phyloP scores from a whole-genome alignment of 2,329 filamentous ascomycete species.

The Xylaria sp. region DNA sequence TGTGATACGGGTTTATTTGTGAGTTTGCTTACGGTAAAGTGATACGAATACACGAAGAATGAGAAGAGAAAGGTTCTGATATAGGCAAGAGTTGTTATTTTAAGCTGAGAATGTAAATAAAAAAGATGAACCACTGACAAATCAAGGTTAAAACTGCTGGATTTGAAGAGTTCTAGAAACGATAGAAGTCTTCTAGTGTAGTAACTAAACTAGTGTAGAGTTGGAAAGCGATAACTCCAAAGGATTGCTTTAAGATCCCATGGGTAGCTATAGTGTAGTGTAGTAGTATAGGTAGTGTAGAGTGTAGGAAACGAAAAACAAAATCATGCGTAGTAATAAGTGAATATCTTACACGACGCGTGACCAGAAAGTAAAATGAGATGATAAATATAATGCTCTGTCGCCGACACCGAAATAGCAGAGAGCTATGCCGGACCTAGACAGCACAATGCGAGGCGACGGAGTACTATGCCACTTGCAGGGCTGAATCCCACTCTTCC shows the following conservation, averaged over 20 bases:
- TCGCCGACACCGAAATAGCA: constrained; percentile 8
- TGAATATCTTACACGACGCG: background rate
- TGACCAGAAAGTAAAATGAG: constrained; percentile 1
- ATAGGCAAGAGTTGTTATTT: no score
- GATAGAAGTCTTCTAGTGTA: no score
- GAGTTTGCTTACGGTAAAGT: no score
- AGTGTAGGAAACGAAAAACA: background rate
- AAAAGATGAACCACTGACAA: background rate
- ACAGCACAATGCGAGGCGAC: constrained; percentile 15
- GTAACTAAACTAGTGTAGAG: background rate
- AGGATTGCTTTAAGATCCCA: background rate
- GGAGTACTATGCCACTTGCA: constrained; percentile 30
- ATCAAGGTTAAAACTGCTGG: background rate
- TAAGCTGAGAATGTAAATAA: background rate
- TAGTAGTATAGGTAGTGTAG: no score
- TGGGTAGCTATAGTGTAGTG: background rate
- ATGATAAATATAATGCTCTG: constrained; percentile 1
- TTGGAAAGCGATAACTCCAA: background rate
- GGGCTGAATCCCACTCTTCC: constrained; percentile 37
- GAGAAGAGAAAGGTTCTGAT: no score
- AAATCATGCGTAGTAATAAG: constrained; percentile 1
- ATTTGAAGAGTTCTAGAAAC: constrained; percentile 3
- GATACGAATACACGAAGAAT: no score
- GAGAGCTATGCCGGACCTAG: constrained; percentile 22
- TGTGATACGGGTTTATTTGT: no score